Percentiles rank a stretch among this genome's conserved stretches.
Conservation (phyloP, 768 basidiomycete species). For the Hydnum rufescens region DNA sequence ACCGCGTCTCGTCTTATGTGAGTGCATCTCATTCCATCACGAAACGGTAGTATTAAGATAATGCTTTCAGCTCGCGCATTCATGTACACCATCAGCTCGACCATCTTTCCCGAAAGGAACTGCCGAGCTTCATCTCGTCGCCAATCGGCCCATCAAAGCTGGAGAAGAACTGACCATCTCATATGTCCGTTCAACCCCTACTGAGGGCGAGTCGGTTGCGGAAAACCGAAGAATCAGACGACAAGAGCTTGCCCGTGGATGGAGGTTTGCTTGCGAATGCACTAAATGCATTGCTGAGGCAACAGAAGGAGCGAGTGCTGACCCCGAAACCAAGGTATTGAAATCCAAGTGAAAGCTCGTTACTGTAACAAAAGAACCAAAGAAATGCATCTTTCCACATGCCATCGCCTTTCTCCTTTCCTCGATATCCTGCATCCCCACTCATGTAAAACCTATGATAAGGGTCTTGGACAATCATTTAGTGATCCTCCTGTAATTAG, state of each 20-base stretch:
- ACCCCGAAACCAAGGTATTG: too few species aligned
- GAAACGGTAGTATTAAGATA: neutral
- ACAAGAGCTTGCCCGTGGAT: slow-evolving; percentile 56
- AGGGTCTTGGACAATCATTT: too few species aligned
- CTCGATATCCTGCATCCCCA: too few species aligned
- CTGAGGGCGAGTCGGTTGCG: slow-evolving; percentile 24
- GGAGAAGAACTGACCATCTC: slow-evolving; percentile 63
- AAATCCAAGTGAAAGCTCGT: too few species aligned
- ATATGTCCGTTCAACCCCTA: slow-evolving; percentile 46
- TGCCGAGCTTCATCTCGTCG: slow-evolving; percentile 49
- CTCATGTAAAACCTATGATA: too few species aligned
- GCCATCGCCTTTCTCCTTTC: too few species aligned
- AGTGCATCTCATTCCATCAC: slow-evolving; percentile 11
- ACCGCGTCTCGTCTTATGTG: slow-evolving; percentile 56
- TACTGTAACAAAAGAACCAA: too few species aligned
- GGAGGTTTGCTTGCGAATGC: slow-evolving; percentile 65
- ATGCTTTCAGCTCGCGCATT: slow-evolving; percentile 35
- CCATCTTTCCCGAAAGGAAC: slow-evolving; percentile 48
- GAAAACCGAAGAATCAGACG: slow-evolving; percentile 48
- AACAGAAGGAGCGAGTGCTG: too few species aligned
- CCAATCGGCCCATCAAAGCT: slow-evolving; percentile 41
- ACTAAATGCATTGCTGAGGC: slow-evolving; percentile 37
- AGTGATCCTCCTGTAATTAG: too few species aligned
- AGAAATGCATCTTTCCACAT: too few species aligned
- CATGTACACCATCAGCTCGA: slow-evolving; percentile 46